Percentiles rank a stretch among this genome's conserved stretches.
These are phyloP conservation scores for Volvox africanus DNA, from an alignment of 139 green algal species.

Conservation along the genomic window DNA sequence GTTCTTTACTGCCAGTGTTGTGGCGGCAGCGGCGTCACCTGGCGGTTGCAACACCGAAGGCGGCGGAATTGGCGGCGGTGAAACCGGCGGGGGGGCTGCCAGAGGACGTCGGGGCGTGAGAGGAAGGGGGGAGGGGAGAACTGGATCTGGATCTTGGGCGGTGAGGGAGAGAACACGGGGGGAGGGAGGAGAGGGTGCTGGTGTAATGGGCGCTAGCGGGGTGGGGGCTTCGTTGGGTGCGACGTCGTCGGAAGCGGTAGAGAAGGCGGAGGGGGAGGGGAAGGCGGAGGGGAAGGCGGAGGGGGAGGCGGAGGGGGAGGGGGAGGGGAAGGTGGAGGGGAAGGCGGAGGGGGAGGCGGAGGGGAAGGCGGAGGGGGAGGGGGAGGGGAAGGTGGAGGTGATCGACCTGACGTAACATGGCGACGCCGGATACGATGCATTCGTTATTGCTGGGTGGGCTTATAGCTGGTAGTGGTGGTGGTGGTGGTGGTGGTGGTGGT, in stretches of 20 bases:
- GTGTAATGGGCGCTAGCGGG: background rate
- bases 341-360: background rate
- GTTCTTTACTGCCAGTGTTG: conserved; percentile 29
- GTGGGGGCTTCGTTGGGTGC: background rate
- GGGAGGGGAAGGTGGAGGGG: background rate
- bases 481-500: background rate
- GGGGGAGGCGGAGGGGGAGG: background rate
- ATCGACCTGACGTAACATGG: conserved; percentile 14
- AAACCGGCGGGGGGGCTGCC: no score
- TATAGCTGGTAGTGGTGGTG: background rate
- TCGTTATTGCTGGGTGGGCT: background rate
- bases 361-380: background rate
- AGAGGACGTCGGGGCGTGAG: background rate
- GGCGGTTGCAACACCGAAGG: background rate
- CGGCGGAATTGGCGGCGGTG: background rate
- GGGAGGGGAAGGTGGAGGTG: background rate
- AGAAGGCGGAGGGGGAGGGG: background rate
- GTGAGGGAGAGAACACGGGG: no score
- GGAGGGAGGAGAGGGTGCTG: no score
- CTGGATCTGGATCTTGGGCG: no score
- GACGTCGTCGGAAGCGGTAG: background rate
- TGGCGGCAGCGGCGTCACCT: no score
- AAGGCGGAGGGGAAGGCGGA: background rate
- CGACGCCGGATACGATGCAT: background rate
- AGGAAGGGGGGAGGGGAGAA: no score